A percentile compares a stretch with the other conserved stretches of the same genome.
These are phyloP conservation scores for Amphirosellinia nigrospora DNA, from an alignment of 495 filamentous ascomycete species.

Conservation along the genomic window DNA sequence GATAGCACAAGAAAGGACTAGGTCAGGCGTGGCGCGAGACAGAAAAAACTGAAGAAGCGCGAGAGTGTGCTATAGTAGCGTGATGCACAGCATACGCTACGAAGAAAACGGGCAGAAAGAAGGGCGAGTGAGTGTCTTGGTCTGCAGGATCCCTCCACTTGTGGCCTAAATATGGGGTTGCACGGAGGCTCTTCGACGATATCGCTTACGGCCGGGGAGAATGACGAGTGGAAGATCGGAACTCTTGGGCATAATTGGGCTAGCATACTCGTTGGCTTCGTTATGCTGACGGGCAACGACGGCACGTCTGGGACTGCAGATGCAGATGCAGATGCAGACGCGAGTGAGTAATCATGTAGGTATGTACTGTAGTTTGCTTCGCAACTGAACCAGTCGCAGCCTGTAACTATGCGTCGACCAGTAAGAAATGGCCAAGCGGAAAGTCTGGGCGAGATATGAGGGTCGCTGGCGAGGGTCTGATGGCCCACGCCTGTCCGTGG, in stretches of 20 bases:
- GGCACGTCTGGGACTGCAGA: constrained; percentile 24
- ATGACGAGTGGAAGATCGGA: constrained; percentile 15
- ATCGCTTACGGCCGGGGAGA: constrained; percentile 22
- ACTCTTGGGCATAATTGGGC: constrained; percentile 27
- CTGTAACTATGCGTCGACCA: constrained; percentile 33
- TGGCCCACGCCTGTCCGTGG: constrained; percentile 20
- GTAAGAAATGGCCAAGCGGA: constrained; percentile 9
- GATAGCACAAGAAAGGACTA: neutral
- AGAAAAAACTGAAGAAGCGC: neutral
- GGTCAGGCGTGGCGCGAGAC: neutral
- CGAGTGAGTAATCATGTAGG: no score
- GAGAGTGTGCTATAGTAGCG: neutral
- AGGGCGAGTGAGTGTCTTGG: neutral
- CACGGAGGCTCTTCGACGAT: constrained; percentile 41
- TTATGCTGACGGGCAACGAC: constrained; percentile 22
- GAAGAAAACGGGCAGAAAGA: neutral
- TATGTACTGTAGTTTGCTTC: constrained; percentile 8
- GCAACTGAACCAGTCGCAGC: constrained; percentile 26
- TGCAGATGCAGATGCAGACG: constrained; percentile 16
- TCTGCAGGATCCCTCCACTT: constrained; percentile 3
- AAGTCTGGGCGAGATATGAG: constrained; percentile 26
- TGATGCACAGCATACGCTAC: neutral
- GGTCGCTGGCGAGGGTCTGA: constrained; percentile 24
- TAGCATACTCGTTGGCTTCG: constrained; percentile 29
- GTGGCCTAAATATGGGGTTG: constrained; percentile 27